Conservation (phyloP, 306 rosid species). For the Mimosa bimucronata region DNA sequence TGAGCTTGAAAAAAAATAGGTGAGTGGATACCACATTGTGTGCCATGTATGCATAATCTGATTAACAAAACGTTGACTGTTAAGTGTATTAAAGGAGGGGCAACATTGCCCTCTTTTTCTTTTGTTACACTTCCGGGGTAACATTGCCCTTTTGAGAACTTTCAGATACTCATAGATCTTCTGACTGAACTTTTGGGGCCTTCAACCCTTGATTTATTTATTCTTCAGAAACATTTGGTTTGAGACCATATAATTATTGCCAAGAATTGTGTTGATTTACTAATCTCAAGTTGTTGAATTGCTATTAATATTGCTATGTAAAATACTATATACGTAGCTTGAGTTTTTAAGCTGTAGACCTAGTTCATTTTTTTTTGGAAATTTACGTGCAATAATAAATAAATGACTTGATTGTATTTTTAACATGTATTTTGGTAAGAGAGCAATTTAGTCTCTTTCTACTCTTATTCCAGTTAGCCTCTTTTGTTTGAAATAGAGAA, state of each 20-base stretch:
- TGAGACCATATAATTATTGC: not conserved
- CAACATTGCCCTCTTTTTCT: too few species aligned
- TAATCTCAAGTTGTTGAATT: slow-evolving; percentile 6
- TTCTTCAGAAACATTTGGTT: slow-evolving; percentile 4
- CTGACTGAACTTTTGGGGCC: too few species aligned
- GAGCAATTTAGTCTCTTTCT: not conserved
- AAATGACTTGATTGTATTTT: not conserved
- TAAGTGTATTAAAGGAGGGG: too few species aligned
- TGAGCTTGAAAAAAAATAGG: too few species aligned
- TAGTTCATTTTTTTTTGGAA: not conserved
- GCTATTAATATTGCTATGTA: not conserved
- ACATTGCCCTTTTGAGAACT: too few species aligned
- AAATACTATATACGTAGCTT: too few species aligned
- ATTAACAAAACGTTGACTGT: too few species aligned
- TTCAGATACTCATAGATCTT: too few species aligned
- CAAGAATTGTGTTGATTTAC: not conserved
- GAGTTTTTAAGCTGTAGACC: not conserved
- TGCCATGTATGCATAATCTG: too few species aligned
- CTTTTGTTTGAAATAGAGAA: not conserved
- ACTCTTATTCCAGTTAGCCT: not conserved
- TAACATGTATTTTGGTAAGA: not conserved
- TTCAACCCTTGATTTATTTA: too few species aligned
- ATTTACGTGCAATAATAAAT: not conserved
- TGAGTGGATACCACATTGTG: too few species aligned
- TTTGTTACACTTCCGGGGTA: too few species aligned